phyloP scores from a whole-genome alignment of 2,329 filamentous ascomycete genomes.

The Rhinocladiella mackenziei region DNA sequence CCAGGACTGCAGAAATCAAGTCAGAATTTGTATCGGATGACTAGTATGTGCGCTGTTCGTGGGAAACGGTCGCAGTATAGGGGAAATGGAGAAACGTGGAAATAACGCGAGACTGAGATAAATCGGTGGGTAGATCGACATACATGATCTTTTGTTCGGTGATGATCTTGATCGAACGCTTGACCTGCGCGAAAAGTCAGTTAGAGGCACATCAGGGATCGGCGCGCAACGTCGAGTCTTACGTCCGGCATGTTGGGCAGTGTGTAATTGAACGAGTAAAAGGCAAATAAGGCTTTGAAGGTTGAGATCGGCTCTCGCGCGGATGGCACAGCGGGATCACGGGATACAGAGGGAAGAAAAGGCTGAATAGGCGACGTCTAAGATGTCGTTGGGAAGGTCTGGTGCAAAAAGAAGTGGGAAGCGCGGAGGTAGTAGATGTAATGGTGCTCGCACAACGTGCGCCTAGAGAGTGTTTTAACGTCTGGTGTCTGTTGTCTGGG shows the following conservation, averaged over 20 bases:
- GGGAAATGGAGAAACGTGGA: background rate
- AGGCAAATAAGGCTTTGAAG: background rate
- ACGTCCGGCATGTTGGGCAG: constrained; percentile 25
- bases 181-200: constrained; percentile 49
- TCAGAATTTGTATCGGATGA: constrained; percentile 6
- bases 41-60: background rate
- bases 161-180: constrained; percentile 87
- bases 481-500: no score
- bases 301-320: background rate
- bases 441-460: no score
- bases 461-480: no score
- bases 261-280: background rate
- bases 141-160: constrained; percentile 89
- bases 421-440: no score
- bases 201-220: background rate
- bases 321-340: no score
- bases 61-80: background rate
- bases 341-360: no score
- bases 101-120: background rate
- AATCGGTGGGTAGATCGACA: constrained; percentile 38
- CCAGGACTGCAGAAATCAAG: constrained; percentile 51
- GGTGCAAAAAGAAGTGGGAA: no score
- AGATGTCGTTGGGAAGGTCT: no score
- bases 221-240: constrained; percentile 6
- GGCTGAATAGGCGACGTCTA: no score